Evolutionary conservation across 768 basidiomycete species (phyloP), one percentile per base, ranked within the genome.

Genomic region (Boletus pseudo-olivaceus): DNA sequence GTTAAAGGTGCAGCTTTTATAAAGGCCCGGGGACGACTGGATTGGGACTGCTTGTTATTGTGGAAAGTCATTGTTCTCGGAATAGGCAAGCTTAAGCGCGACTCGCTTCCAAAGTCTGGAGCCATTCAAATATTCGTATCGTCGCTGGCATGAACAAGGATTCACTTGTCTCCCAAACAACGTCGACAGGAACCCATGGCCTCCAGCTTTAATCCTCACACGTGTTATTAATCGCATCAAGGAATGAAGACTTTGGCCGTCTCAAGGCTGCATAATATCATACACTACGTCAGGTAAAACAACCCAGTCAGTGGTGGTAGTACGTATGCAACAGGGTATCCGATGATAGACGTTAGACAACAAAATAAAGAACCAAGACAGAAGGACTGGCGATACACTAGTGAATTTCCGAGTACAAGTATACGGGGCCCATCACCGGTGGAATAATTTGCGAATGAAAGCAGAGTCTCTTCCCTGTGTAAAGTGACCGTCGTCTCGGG

Each of bases 361-460:
- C 55, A 67, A 39, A 58, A 68, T 57, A 62, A 69, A 60, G 55
- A 66, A 63, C 43, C 63, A 62, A 66, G 54, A 56, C 54, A 46
- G 47, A 56, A 60, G 42, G 59, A 50, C 47, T 65, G 60, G 54
- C 53, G 49, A 71, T 72, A 72, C 63, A 72, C 52, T 40, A 48
- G 53, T 57, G 56, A 57, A 56, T 57, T 55, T 62, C 54, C 54
- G 50, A 47, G 58, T 61, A 66, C 62, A 64, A 57, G 44, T 41
- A 33, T 40, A 10, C 39, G 54, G 43, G 19, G 47, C 32, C 47
- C 32, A 49, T 70, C 57, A 76, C 71, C 75, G 72, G 50, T 72
- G 81, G 63, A 83, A 78, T 51, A 83, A 57, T 67, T 72, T 81
- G 59, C 81, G 78, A 59, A 83, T 68, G 58, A 77, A 72, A 46